Evolutionary conservation across 2,329 filamentous ascomycete species (phyloP), one percentile per base, ranked within the genome.

Genomic region (Malbranchea zuffiana): DNA sequence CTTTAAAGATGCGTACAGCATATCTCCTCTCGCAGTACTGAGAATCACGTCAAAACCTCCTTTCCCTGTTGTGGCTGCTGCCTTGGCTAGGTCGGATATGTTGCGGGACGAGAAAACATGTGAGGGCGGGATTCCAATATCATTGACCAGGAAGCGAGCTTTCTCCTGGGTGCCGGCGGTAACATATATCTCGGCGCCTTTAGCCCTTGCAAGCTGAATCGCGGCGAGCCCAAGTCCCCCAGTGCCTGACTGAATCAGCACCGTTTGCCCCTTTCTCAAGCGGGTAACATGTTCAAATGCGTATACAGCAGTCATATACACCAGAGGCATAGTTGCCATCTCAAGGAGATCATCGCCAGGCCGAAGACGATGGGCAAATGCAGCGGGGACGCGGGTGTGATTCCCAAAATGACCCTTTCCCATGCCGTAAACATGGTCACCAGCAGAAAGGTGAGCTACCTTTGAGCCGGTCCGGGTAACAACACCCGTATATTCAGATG

Each of bases 181-280:
- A 1, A 28, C 44, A 31, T 32, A 47, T 13, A 49, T 38, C 21
- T 44, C 39, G 8, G 42, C 42, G 4, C 42, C 44, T 23, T 43
- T 23, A 7, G 32, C 17, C 24, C 41, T 29, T 8, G 43, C 41
- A 1, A 49, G 17, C 6, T 33, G 34, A 25, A 49, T 44, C 7
- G 46, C 39, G 3, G 44, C 46, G 32, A 44, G 46, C 13, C 47
- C 44, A 8, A 45, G 36, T 7, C 33, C 44, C 10, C 46, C 42
- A 10, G 39, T 31, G 5, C 27, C 46, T 13, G 39, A 30, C 32
- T 48, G 47, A 27, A 49, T 48, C 3, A 49, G 44, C 26, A 49
- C 36, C 4, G 17, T 35, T 23, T 49, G 33, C 8, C 37, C 45
- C 11, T 21, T 20, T 26, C 27, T 17, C 6, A 47, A 30, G 13